These are phyloP conservation scores for Cantharellus anzutake DNA, from an alignment of 768 basidiomycete species.

Conservation along the genomic window DNA sequence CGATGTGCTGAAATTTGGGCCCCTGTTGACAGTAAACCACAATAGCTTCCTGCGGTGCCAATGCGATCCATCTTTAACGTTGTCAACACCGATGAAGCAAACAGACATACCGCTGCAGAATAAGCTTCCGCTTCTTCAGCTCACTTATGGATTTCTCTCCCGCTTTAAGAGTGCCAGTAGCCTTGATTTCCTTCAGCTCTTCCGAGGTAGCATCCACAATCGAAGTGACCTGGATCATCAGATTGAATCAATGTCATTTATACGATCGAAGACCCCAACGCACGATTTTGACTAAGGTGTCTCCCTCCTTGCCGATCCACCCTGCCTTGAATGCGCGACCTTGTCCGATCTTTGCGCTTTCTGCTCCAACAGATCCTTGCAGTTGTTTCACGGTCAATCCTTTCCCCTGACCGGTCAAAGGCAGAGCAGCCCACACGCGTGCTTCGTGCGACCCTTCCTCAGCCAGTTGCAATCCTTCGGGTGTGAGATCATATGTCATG, in stretches of 20 bases:
- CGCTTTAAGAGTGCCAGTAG: conserved; percentile 46
- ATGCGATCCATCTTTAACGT: background rate
- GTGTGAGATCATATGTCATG: conserved; percentile 50
- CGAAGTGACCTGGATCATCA: conserved; percentile 28
- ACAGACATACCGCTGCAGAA: conserved; percentile 49
- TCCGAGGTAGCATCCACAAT: conserved; percentile 60
- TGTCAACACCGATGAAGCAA: background rate
- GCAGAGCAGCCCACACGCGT: conserved; percentile 76
- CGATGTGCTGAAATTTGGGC: conserved; percentile 71
- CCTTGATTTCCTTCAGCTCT: conserved; percentile 53
- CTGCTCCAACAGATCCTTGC: conserved; percentile 63
- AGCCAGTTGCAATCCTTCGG: conserved; percentile 68
- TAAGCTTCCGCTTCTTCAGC: conserved; percentile 78
- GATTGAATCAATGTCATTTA: background rate
- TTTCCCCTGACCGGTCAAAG: conserved; percentile 44
- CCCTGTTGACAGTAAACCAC: conserved; percentile 84
- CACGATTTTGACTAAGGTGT: conserved; percentile 72
- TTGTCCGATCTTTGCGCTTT: conserved; percentile 84
- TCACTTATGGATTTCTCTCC: conserved; percentile 77
- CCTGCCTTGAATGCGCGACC: conserved; percentile 91
- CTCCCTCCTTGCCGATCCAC: conserved; percentile 87
- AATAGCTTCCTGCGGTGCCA: conserved; percentile 60
- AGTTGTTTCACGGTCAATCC: conserved; percentile 50
- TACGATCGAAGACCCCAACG: conserved; percentile 15
- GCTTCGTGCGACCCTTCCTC: conserved; percentile 84